These are phyloP conservation scores for Glebionis coronaria DNA, from an alignment of 129 eudicot species.

Conservation along the genomic window DNA sequence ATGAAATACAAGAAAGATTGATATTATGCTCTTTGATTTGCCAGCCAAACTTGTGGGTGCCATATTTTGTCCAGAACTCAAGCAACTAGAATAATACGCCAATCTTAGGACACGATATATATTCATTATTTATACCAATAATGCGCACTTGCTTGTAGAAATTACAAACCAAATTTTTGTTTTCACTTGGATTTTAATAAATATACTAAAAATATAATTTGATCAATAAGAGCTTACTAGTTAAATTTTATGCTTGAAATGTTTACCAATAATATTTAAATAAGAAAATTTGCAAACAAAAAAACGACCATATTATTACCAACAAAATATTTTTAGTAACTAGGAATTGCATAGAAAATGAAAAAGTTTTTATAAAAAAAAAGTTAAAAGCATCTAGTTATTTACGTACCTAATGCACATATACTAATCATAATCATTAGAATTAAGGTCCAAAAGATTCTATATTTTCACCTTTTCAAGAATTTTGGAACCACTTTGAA, in stretches of 20 bases:
- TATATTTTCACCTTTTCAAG: no score
- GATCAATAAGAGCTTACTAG: no score
- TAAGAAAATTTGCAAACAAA: background rate
- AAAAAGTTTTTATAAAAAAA: conserved; percentile 6
- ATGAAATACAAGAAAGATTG: conserved; percentile 19
- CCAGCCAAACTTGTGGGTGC: conserved; percentile 33
- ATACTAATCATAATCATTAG: no score
- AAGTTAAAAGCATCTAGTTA: no score
- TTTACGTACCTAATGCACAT: no score
- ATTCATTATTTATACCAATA: conserved; percentile 22
- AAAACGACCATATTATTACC: background rate
- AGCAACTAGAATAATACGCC: conserved; percentile 29
- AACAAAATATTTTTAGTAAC: background rate
- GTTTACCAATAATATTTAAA: background rate
- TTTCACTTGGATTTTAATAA: conserved; percentile 12
- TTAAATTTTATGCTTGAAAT: no score
- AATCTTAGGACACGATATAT: conserved; percentile 22
- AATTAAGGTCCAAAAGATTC: no score
- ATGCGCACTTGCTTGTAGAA: background rate
- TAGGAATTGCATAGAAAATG: background rate
- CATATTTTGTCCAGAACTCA: conserved; percentile 34
- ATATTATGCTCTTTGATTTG: conserved; percentile 21
- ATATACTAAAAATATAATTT: background rate
- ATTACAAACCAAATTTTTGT: conserved; percentile 15
- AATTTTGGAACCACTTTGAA: no score